Conservation (phyloP, 371 early-diverging fungal species). For the Polyrhizophydium stewartii region DNA sequence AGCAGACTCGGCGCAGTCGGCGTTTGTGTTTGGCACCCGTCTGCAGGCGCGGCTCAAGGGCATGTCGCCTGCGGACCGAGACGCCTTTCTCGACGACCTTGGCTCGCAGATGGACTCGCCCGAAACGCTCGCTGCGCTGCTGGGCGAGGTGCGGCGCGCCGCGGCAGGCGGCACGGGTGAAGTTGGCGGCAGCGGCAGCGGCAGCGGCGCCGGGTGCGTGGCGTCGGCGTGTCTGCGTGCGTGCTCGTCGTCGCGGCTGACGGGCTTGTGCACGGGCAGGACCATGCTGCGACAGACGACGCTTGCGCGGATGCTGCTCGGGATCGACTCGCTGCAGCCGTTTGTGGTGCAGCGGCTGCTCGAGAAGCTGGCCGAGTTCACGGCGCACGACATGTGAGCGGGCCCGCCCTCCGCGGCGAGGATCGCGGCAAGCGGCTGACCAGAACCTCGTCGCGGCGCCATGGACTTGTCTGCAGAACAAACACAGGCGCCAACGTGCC, state of each 20-base stretch:
- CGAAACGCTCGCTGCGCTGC: not conserved
- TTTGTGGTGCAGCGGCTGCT: not conserved
- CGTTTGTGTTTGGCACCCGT: not conserved
- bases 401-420: too few species aligned
- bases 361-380: constrained; percentile 5
- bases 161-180: too few species aligned
- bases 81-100: not conserved
- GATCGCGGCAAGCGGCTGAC: too few species aligned
- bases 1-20: too few species aligned
- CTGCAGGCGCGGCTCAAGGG: not conserved
- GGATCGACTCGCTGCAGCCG: not conserved
- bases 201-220: too few species aligned
- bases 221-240: too few species aligned
- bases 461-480: not conserved
- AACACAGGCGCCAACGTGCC: constrained; percentile 31
- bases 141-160: not conserved
- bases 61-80: not conserved
- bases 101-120: not conserved
- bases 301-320: not conserved
- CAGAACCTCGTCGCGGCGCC: too few species aligned
- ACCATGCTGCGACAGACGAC: not conserved
- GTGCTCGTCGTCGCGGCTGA: too few species aligned
- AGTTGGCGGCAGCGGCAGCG: too few species aligned
- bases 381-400: not conserved
- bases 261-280: too few species aligned